A percentile compares a stretch with the other conserved stretches of the same genome.
These are phyloP conservation scores for Colletotrichum neosansevieriae DNA, from an alignment of 2,329 filamentous ascomycete species.

Conservation along the genomic window DNA sequence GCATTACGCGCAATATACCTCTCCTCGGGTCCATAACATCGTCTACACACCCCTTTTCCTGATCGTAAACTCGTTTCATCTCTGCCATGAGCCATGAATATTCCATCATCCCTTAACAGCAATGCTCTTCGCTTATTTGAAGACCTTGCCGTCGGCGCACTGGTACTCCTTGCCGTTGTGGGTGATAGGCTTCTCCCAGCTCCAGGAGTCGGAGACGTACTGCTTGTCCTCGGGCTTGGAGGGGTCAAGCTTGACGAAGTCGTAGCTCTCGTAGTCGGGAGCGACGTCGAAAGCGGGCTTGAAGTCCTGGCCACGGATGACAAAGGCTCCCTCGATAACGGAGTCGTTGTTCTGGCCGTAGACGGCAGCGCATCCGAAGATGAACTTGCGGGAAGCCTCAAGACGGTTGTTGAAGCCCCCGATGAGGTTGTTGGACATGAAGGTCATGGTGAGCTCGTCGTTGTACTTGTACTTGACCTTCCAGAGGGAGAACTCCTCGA, in stretches of 20 bases:
- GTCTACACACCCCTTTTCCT: constrained; percentile 38
- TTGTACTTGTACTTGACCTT: constrained; percentile 98
- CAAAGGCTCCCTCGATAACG: constrained; percentile 91
- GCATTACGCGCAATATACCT: constrained; percentile 40
- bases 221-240: constrained; percentile 85
- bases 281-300: constrained; percentile 93
- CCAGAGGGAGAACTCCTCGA: constrained; percentile 97
- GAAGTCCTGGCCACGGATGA: constrained; percentile 92
- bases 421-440: constrained; percentile 99
- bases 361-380: constrained; percentile 92
- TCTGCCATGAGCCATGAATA: constrained; percentile 50
- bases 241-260: constrained; percentile 95
- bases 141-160: constrained; percentile 95
- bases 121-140: constrained; percentile 79
- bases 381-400: constrained; percentile 96
- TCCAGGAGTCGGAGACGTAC: constrained; percentile 89
- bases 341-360: constrained; percentile 91
- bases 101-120: constrained; percentile 39
- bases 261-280: constrained; percentile 96
- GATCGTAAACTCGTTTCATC: constrained; percentile 46
- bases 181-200: constrained; percentile 87
- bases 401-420: constrained; percentile 98
- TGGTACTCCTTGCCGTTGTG: constrained; percentile 89
- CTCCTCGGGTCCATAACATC: constrained; percentile 40
- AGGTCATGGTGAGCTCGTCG: constrained; percentile 94